These are phyloP conservation scores for Eremomyces bilateralis DNA, from an alignment of 495 filamentous ascomycete species.

Conservation along the genomic window DNA sequence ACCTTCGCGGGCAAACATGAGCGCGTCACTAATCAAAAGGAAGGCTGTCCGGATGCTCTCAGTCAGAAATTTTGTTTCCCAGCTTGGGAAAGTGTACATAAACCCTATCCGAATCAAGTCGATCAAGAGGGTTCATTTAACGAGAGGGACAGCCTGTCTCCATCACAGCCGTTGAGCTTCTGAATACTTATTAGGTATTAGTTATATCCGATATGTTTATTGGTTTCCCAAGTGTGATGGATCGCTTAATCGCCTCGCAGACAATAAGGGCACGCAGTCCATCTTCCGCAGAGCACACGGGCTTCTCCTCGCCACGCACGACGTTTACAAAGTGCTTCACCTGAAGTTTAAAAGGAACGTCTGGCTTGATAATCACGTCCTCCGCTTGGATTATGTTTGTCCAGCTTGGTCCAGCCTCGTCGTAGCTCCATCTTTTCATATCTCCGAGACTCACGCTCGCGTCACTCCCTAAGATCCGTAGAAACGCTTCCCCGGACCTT, in stretches of 20 bases:
- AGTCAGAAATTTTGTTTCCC: too few relatives aligned
- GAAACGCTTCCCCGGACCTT: constrained; percentile 23
- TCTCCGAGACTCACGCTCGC: constrained; percentile 34
- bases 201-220: too few relatives aligned
- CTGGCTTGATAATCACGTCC: constrained; percentile 20
- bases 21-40: too few relatives aligned
- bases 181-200: too few relatives aligned
- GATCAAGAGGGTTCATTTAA: too few relatives aligned
- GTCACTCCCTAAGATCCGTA: constrained; percentile 32
- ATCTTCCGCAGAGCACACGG: constrained; percentile 12
- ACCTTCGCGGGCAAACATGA: too few relatives aligned
- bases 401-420: constrained; percentile 15
- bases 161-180: too few relatives aligned
- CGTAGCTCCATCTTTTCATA: constrained; percentile 31
- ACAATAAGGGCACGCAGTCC: constrained; percentile 13
- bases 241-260: constrained; percentile 14
- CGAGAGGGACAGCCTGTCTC: too few relatives aligned
- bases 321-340: constrained; percentile 33
- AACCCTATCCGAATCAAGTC: too few relatives aligned
- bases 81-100: too few relatives aligned
- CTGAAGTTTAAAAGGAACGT: constrained; percentile 29
- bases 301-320: constrained; percentile 22
- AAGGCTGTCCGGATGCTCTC: too few relatives aligned
- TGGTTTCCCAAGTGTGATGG: constrained; percentile 3
- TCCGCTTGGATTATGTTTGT: constrained; percentile 11